Conservation (phyloP, 306 rosid genomes). For the Pterocarpus macrocarpus region DNA sequence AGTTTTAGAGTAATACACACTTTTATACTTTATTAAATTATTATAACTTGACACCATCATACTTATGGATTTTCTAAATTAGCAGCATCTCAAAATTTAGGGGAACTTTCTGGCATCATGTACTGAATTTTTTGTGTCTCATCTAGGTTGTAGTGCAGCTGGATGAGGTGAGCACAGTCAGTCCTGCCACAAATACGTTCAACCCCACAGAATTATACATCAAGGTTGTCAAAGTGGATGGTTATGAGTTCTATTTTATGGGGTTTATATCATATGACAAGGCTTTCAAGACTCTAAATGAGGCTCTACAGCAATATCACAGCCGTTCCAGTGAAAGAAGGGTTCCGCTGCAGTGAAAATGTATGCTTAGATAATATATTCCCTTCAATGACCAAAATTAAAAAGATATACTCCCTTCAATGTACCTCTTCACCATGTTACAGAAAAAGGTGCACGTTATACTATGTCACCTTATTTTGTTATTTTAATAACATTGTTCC, state of each 20-base stretch:
- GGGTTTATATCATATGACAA: conserved; percentile 77
- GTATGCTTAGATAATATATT: background rate
- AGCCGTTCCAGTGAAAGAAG: conserved; percentile 24
- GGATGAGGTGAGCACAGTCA: conserved; percentile 63
- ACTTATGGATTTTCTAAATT: background rate
- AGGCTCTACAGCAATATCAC: conserved; percentile 49
- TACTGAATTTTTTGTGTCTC: conserved; percentile 33
- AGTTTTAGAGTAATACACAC: no score
- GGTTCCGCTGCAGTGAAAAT: conserved; percentile 11
- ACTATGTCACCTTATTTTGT: background rate
- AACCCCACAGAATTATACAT: conserved; percentile 67
- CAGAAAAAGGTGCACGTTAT: background rate
- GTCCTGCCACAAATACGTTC: conserved; percentile 61
- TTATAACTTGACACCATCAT: background rate
- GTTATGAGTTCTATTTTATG: conserved; percentile 77
- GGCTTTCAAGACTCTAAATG: conserved; percentile 67
- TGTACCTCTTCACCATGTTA: conserved; percentile 18
- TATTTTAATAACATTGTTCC: background rate
- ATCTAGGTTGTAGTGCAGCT: conserved; percentile 64
- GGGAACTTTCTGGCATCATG: background rate
- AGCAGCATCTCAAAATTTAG: conserved; percentile 9
- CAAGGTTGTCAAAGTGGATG: conserved; percentile 64
- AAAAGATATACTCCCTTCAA: background rate
- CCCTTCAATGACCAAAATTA: background rate
- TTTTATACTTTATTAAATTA: no score